Evolutionary conservation across 2,329 filamentous ascomycete species (phyloP), one percentile per base, ranked within the genome.

Genomic region (Penicillium sp.): DNA sequence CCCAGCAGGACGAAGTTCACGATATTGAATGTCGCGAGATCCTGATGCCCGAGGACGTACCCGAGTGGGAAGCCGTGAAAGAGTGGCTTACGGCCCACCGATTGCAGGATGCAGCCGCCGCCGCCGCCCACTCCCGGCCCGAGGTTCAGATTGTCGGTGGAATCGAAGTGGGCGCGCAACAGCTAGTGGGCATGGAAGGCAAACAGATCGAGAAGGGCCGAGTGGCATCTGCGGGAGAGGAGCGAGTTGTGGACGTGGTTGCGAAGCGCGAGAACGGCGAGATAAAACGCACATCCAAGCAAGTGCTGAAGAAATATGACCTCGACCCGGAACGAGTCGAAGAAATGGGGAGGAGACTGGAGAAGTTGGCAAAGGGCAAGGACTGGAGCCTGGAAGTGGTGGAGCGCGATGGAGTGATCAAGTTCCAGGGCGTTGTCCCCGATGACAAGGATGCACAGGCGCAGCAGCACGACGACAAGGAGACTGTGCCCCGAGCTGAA

Each of bases 321-420:
- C 74, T 92, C 27, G 80, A 84, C 46, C 80, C 80, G 0, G 78
- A 84, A 41, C 77, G 84, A 38, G 76, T 95, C 3, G 83, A 91
- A 59, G 77, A 83, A 40, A 75, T 95, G 65, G 80, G 80, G 60
- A 78, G 83, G 54, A 76, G 88, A 63, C 70, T 95, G 50, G 78
- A 87, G 64, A 79, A 82, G 60, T 65, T 87, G 35, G 88, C 88
- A 0, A 81, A 83, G 2, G 82, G 85, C 6, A 81, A 83, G 56
- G 82, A 83, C 13, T 95, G 90, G 89, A 87, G 84, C 61, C 74
- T 95, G 51, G 88, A 93, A 68, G 77, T 93, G 12, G 81, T 93
- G 1, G 86, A 93, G 61, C 77, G 82, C 9, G 80, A 84, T 1
- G 78, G 80, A 4, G 77, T 80, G 20, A 73, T 81, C 53, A 85